A percentile compares a stretch with the other conserved stretches of the same genome.
Conservation (phyloP, 1,284 basidiomycete species). For the Marasmius tenuissimus region DNA sequence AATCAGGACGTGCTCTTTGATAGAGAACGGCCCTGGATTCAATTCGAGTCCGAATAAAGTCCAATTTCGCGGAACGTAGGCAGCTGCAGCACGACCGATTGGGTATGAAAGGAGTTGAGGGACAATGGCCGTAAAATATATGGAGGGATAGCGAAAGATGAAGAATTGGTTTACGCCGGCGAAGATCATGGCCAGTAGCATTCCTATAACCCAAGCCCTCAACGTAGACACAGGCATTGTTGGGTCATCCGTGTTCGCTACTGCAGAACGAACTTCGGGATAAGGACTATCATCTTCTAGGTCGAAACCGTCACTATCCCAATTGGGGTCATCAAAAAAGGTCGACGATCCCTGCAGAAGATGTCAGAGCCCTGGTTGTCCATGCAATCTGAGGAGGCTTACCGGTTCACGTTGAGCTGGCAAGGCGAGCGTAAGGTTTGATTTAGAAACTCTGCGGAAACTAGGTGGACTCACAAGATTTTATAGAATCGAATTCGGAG, state of each 20-base stretch:
- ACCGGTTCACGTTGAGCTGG: not conserved
- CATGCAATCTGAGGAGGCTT: not conserved
- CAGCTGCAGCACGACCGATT: constrained; percentile 42
- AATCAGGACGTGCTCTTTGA: constrained; percentile 39
- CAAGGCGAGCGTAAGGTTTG: not conserved
- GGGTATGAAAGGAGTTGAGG: constrained; percentile 49
- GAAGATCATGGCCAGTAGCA: constrained; percentile 51
- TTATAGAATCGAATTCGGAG: not conserved
- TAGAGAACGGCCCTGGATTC: constrained; percentile 48
- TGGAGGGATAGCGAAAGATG: constrained; percentile 51
- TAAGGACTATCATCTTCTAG: constrained; percentile 57
- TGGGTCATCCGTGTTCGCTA: constrained; percentile 56
- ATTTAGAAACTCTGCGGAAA: not conserved
- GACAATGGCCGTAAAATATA: constrained; percentile 42
- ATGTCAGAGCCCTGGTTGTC: not conserved
- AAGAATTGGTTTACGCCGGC: constrained; percentile 56
- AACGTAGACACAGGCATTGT: constrained; percentile 55
- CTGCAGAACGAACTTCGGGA: constrained; percentile 61
- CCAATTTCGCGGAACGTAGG: constrained; percentile 35
- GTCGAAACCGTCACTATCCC: constrained; percentile 28
- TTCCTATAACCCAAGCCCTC: constrained; percentile 52
- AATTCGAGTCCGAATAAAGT: constrained; percentile 41
- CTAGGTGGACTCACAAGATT: not conserved
- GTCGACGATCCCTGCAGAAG: not conserved
- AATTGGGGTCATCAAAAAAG: constrained; percentile 42